Evolutionary conservation across 306 rosid genomes (phyloP).

Genomic region (Hippophae gyantsensis): DNA sequence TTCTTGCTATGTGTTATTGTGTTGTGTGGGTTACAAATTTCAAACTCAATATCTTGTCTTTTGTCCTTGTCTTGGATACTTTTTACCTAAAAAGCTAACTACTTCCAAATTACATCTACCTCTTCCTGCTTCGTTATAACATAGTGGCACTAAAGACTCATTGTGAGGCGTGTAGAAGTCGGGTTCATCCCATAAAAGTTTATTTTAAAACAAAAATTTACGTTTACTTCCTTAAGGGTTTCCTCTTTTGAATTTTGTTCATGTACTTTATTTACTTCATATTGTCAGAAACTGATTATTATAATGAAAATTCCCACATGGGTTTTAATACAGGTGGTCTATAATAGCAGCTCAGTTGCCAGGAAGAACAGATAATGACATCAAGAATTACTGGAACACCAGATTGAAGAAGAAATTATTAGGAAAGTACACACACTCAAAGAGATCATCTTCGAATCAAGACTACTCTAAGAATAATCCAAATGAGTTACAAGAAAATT

Average conservation of each 20-base stretch:
- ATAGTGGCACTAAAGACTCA: too few species aligned
- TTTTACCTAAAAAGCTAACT: neutral
- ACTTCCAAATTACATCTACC: too few species aligned
- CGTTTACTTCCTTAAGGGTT: neutral
- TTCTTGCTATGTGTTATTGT: conserved; percentile 2
- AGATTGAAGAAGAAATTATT: conserved; percentile 82
- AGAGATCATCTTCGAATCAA: neutral
- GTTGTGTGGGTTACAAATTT: conserved; percentile 10
- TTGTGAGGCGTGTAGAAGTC: too few species aligned
- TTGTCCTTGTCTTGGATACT: conserved; percentile 31
- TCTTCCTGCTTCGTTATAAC: too few species aligned
- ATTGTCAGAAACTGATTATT: conserved; percentile 20
- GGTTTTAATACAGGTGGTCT: conserved; percentile 66
- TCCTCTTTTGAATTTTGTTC: neutral
- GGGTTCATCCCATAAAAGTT: neutral
- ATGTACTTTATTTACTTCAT: neutral
- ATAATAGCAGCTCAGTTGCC: conserved; percentile 96
- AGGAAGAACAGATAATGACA: conserved; percentile 97
- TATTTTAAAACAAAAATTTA: neutral
- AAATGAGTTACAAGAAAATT: conserved; percentile 20
- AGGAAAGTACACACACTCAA: conserved; percentile 59
- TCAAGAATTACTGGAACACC: conserved; percentile 97
- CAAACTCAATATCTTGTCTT: conserved; percentile 43
- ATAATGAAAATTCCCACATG: conserved; percentile 2
- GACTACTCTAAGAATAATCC: conserved; percentile 22